phyloP scores from a whole-genome alignment of 768 basidiomycete genomes.

The Phylloporus scabripes region DNA sequence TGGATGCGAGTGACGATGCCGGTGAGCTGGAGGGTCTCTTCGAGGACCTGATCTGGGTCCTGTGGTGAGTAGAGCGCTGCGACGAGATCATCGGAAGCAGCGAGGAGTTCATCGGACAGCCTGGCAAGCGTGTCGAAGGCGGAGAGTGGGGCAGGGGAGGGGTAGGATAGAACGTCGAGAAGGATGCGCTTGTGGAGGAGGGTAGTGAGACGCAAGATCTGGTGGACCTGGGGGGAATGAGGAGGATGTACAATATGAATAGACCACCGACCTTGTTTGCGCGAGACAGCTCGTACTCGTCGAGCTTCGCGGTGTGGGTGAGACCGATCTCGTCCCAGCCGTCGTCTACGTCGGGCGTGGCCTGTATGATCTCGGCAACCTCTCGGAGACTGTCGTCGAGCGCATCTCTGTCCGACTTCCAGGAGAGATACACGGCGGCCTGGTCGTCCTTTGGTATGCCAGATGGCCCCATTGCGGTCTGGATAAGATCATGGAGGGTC shows the following conservation, averaged over 20 bases:
- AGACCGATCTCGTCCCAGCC: constrained; percentile 60
- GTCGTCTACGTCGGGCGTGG: constrained; percentile 30
- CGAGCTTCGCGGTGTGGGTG: constrained; percentile 44
- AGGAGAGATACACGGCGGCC: constrained; percentile 49
- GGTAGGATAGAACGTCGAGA: constrained; percentile 42
- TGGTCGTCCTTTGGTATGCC: constrained; percentile 54
- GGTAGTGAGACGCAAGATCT: constrained; percentile 52
- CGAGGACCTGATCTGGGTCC: constrained; percentile 36
- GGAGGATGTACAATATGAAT: background rate
- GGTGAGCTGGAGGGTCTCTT: constrained; percentile 37
- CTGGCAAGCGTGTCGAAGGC: constrained; percentile 48
- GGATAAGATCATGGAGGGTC: constrained; percentile 57
- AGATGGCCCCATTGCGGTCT: constrained; percentile 40
- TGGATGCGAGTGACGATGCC: constrained; percentile 36
- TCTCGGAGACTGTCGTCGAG: constrained; percentile 60
- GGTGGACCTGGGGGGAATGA: constrained; percentile 43
- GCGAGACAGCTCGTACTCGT: constrained; percentile 46
- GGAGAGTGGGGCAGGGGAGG: constrained; percentile 21
- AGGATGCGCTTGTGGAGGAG: constrained; percentile 60
- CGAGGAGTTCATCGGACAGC: constrained; percentile 47
- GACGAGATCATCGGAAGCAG: constrained; percentile 60
- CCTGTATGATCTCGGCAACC: constrained; percentile 47
- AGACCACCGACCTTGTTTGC: constrained; percentile 48
- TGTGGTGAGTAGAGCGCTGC: constrained; percentile 65
- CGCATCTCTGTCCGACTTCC: constrained; percentile 48